Conservation (phyloP, 106 monocot species). For the Dendrobium huoshanense region DNA sequence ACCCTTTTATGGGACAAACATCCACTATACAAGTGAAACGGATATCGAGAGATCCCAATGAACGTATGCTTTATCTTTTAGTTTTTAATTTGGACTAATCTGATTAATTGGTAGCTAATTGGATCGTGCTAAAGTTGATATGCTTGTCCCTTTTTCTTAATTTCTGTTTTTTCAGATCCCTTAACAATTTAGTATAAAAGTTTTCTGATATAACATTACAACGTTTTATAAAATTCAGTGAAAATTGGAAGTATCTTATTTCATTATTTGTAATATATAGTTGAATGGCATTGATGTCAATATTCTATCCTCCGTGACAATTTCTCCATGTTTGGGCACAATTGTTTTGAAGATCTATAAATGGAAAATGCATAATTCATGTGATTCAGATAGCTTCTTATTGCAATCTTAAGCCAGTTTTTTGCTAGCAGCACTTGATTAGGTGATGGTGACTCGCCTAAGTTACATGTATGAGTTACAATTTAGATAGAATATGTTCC, state of each 20-base stretch:
- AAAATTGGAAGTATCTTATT: not conserved
- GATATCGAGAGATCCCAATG: constrained; percentile 54
- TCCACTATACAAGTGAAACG: constrained; percentile 82
- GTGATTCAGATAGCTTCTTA: not conserved
- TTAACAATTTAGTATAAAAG: not conserved
- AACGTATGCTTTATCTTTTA: constrained; percentile 37
- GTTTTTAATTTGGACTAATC: not conserved
- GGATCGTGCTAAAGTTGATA: not conserved
- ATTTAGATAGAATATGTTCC: not conserved
- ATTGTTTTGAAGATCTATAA: not conserved
- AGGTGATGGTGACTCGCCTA: not conserved
- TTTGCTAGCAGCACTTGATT: not conserved
- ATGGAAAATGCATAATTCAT: not conserved
- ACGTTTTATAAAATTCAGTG: not conserved
- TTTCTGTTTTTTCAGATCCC: not conserved
- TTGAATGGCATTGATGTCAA: not conserved
- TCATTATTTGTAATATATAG: not conserved
- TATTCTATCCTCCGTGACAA: not conserved
- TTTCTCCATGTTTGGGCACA: not conserved
- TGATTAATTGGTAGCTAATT: not conserved
- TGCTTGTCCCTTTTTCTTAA: not conserved
- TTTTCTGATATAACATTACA: not conserved
- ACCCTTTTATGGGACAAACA: constrained; percentile 64
- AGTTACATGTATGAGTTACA: too few species aligned
- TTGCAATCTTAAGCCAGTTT: not conserved